Base-by-base conservation (phyloP, 2,329 filamentous ascomycete genomes). In the Aspergillus sp. region DNA sequence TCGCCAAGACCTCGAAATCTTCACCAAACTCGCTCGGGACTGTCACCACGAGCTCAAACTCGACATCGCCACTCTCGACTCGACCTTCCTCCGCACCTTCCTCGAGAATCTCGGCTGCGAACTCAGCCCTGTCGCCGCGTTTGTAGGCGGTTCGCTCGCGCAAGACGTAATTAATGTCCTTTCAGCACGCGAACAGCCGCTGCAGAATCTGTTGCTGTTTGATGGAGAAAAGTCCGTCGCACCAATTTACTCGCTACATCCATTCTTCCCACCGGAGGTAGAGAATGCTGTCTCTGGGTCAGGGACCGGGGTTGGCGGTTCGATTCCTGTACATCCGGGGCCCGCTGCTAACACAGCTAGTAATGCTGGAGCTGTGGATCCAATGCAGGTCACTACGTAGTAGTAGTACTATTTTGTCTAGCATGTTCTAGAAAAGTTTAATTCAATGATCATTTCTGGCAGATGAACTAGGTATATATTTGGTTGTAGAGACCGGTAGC, bases 131-230 rank as follows among this genome's bases (percentile, higher is more conserved):
- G 88, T 94, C 6, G 84, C 87, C 0, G 90, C 93, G 1, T 88
- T 95, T 48, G 74, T 98, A 7, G 93, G 93, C 42, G 93, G 90
- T 7, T 82, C 90, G 65, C 77, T 98, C 10, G 88, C 91, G 1
- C 93, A 98, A 69, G 93, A 98, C 63, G 89, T 95, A 44, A 97
- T 98, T 70, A 97, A 97, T 60, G 90, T 96, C 30, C 78, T 97
- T 4, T 88, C 90, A 42, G 82, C 86, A 63, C 82, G 86, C 36
- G 89, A 97, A 70, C 93, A 96, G 67, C 93, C 93, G 1, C 85
- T 98, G 38, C 93, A 98, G 71, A 98, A 98, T 66, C 81, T 95
- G 64, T 79, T 95, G 43, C 74, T 97, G 19, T 95, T 97, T 59
- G 89, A 97, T 64, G 90, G 90, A 9, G 86, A 88, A 56, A 79